Base-by-base conservation (phyloP, 2,329 filamentous ascomycete genomes). In the Ophiostoma australiae region DNA sequence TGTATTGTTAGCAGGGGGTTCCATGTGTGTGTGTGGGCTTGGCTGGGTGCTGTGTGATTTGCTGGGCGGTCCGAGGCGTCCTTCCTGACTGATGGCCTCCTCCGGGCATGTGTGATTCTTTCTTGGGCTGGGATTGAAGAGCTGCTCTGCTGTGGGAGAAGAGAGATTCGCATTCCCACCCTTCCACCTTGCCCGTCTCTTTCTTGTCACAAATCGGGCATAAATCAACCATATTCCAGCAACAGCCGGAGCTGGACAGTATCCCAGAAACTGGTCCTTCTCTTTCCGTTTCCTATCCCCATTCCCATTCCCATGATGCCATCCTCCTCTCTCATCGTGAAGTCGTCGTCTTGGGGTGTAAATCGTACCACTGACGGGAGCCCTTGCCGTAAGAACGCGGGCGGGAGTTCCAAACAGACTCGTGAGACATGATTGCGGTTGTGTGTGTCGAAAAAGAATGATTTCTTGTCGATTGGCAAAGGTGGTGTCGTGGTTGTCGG, bases 341-440 rank as follows among this genome's bases (percentile, higher is more conserved):
- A n/a, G 63, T 23, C 63, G 63, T 39, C 63, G 63, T 37, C 63
- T 37, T 66, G 33, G 63, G 35, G 23, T 66, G 27, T 20, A 13
- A 27, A 61, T 41, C 78, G 82, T 93, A 97, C 94, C 94, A 97
- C 82, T 85, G 84, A 84, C 94, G 91, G 84, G 92, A 87, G 86
- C 94, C 94, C 90, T 97, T 97, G 88, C 94, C 94, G 89, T 96
- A 97, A 83, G 84, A 93, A 85, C 94, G 91, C 81, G 95, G 95
- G 84, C 95, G 94, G 81, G 93, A 97, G 90, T 96, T 97, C 94
- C 94, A 99, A 86, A 98, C 93, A 82, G 91, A 93, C 88, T 98
- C 94, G 93, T 87, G 86, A 85, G 84, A 87, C 86, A 87, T 88
- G 78, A 79, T 87, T 71, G 70, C 63, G 71, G 71, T 63, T 55